Conservation (phyloP, 192 early-diverging fungal species). For the Mortierella antarctica region DNA sequence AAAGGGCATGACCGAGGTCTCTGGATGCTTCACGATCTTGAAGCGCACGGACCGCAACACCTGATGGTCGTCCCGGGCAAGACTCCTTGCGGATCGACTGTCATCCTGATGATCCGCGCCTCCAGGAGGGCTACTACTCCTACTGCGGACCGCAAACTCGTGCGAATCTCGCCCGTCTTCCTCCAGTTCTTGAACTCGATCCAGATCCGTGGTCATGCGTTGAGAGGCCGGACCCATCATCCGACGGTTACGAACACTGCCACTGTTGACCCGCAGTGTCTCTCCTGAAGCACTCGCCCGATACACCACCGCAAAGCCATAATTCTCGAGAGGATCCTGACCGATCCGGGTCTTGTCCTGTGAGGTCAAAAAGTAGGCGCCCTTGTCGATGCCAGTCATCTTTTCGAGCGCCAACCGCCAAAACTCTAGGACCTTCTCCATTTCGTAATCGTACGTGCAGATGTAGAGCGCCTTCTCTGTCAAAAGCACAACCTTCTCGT, state of each 20-base stretch:
- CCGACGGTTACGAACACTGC: conserved; percentile 58
- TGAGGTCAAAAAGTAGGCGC: conserved; percentile 42
- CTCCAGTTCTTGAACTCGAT: conserved; percentile 13
- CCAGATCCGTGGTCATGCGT: neutral
- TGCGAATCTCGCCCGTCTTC: neutral
- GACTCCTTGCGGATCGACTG: conserved; percentile 8
- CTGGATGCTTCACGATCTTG: conserved; percentile 51
- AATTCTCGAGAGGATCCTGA: conserved; percentile 56
- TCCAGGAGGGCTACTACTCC: neutral
- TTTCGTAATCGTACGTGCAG: conserved; percentile 74
- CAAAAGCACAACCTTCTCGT: conserved; percentile 75
- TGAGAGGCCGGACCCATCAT: conserved; percentile 15
- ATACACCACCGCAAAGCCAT: conserved; percentile 62
- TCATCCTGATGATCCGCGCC: neutral
- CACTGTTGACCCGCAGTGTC: conserved; percentile 61
- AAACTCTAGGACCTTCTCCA: conserved; percentile 76
- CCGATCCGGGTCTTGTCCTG: conserved; percentile 12
- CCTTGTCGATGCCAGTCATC: conserved; percentile 68
- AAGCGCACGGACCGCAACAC: conserved; percentile 39
- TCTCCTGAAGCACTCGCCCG: conserved; percentile 56
- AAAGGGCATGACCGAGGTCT: conserved; percentile 28
- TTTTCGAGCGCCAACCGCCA: conserved; percentile 66
- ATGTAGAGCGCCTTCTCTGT: conserved; percentile 74
- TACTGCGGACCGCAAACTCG: neutral
- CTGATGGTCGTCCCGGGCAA: conserved; percentile 19